A percentile compares a stretch with the other conserved stretches of the same genome.
Evolutionary conservation across 148 eudicot genomes (phyloP).

Genomic region (Mesembryanthemum crystallinum): DNA sequence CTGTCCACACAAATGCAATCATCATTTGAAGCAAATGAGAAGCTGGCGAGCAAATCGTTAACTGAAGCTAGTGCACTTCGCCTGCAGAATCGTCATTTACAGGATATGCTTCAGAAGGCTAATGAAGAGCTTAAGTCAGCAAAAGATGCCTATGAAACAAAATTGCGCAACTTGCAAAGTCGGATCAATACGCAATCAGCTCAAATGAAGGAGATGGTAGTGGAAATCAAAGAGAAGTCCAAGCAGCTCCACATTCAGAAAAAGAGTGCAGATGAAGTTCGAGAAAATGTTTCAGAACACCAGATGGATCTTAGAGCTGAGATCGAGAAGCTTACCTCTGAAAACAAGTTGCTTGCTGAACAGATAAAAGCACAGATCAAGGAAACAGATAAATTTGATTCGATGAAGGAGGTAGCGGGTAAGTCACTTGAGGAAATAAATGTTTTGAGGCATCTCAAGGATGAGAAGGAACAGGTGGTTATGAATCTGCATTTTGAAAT

Average conservation of each 20-base stretch:
- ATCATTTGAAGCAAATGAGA: slow-evolving; percentile 75
- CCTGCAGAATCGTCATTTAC: slow-evolving; percentile 49
- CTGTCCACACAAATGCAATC: slow-evolving; percentile 70
- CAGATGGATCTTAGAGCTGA: slow-evolving; percentile 41
- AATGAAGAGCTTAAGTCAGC: slow-evolving; percentile 52
- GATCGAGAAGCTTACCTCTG: slow-evolving; percentile 41
- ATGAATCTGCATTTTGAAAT: slow-evolving; percentile 47
- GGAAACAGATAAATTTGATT: slow-evolving; percentile 40
- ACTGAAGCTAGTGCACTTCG: slow-evolving; percentile 74
- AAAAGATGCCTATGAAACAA: slow-evolving; percentile 52
- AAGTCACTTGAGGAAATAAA: slow-evolving; percentile 45
- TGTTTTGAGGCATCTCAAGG: slow-evolving; percentile 35
- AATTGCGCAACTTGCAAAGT: slow-evolving; percentile 41
- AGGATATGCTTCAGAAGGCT: slow-evolving; percentile 52
- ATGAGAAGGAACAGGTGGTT: slow-evolving; percentile 46
- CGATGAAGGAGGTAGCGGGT: slow-evolving; percentile 43
- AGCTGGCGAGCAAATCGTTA: slow-evolving; percentile 57
- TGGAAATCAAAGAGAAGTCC: slow-evolving; percentile 44
- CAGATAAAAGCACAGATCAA: slow-evolving; percentile 35
- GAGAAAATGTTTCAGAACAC: slow-evolving; percentile 36
- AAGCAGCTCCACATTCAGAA: slow-evolving; percentile 39
- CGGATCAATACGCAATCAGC: slow-evolving; percentile 42
- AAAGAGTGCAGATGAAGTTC: slow-evolving; percentile 44
- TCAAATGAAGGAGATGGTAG: slow-evolving; percentile 37
- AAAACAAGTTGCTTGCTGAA: slow-evolving; percentile 40